Base-by-base conservation (phyloP, 73 alveolate species). In the Paramecium sonneborni region DNA sequence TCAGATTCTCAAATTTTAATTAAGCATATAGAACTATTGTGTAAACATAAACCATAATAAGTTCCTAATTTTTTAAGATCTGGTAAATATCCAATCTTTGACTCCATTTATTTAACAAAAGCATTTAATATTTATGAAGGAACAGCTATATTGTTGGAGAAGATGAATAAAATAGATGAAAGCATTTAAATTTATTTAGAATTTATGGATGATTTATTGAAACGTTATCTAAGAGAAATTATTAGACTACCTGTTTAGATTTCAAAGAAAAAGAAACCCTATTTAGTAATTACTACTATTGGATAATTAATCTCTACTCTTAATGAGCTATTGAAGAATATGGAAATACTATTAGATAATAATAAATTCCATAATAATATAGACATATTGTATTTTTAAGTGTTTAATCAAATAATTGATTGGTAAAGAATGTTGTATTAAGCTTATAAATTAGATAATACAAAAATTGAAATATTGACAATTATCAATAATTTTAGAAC, bases 31-130 rank as follows among this genome's bases (percentile, higher is more conserved):
- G 38, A 72, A 72, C 32, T 72, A n/a, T 37, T 72, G 24, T 35
- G 44, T 15, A 79, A 79, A 79, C 55, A 43, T 14, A 44, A 23
- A 20, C 90, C 90, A 9, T 9, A 43, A 20, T 24, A 32, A 46
- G 72, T 79, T n/a, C 41, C 44, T 23, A 41, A 79, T 15, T 43
- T 46, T 21, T 23, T 79, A 10, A 79, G 55, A 79, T 44, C 44
- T 43, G 76, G 48, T 43, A 79, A 79, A 79, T 79, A 79, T 79
- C 90, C 90, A 79, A 26, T 79, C 23, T 21, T 43, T 44, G 72
- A 30, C 6, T 79, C 41, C 4, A 79, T 23, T 2, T 79, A 23
- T 9, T 79, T 39, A n/a, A 72, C 57, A 34, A 79, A 79, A 9
- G 34, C 46, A 4, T 46, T 14, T 79, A 79, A 79, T 24, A 44